phyloP scores from a whole-genome alignment of 2,329 filamentous ascomycete genomes.

The Exserohilum rostratum region DNA sequence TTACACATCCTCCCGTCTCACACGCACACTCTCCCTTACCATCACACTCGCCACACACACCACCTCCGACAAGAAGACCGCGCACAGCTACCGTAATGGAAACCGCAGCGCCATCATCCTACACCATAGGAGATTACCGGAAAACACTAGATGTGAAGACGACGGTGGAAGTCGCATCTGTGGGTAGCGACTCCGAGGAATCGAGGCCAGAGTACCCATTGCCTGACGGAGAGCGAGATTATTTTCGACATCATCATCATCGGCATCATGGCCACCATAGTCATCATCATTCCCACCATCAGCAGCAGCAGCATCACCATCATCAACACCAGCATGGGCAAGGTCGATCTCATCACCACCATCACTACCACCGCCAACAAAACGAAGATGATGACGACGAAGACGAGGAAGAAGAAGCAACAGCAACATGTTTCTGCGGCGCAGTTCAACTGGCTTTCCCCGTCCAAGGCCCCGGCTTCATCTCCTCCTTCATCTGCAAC shows the following conservation, averaged over 20 bases:
- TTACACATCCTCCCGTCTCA: neutral
- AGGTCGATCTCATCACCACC: neutral
- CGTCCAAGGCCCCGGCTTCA: slow-evolving; percentile 53
- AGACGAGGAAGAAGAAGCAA: slow-evolving; percentile 20
- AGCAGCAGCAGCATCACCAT: neutral
- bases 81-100: too few species aligned
- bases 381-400: slow-evolving; percentile 27
- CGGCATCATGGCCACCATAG: neutral
- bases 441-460: slow-evolving; percentile 45
- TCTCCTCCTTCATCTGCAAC: slow-evolving; percentile 64
- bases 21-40: neutral
- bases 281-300: neutral
- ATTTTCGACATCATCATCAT: neutral
- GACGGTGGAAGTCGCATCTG: too few species aligned
- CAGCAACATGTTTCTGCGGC: slow-evolving; percentile 41
- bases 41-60: neutral
- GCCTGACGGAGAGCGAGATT: too few species aligned
- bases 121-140: too few species aligned
- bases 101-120: too few species aligned
- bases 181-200: too few species aligned
- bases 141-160: too few species aligned
- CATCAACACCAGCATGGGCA: neutral
- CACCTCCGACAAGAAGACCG: neutral
- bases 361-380: neutral
- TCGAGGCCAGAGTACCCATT: too few species aligned